Evolutionary conservation across 2,329 filamentous ascomycete species (phyloP).

Genomic region (Alternaria sp.): DNA sequence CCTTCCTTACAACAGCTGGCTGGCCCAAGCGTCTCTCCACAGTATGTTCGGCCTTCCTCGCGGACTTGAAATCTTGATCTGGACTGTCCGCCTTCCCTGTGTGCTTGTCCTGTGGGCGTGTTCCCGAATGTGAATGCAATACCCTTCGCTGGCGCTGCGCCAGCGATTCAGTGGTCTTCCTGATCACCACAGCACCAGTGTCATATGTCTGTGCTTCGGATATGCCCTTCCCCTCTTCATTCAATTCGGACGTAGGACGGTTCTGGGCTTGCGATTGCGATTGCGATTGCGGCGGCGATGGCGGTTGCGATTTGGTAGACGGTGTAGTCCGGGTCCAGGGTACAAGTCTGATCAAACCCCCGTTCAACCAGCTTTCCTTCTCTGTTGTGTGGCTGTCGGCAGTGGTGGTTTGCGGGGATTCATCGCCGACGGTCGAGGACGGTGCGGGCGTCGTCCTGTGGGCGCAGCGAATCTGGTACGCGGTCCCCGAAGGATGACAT

Average conservation of each 20-base stretch:
- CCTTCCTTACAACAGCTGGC: neutral
- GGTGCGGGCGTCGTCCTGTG: conserved; percentile 24
- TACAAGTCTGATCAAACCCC: neutral
- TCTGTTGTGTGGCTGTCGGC: neutral
- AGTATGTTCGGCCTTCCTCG: neutral
- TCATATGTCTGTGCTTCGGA: neutral
- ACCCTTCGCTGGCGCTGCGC: neutral
- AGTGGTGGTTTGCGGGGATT: conserved; percentile 7
- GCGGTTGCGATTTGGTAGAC: neutral
- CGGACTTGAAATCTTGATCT: neutral
- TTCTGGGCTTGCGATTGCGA: neutral
- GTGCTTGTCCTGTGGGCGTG: neutral
- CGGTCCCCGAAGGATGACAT: conserved; percentile 51
- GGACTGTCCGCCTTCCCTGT: neutral
- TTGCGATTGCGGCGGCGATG: neutral
- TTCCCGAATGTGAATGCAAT: neutral
- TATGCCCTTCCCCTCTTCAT: neutral
- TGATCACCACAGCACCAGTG: neutral
- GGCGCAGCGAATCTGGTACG: conserved; percentile 42
- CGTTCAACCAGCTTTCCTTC: conserved; percentile 9
- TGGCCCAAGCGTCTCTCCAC: neutral
- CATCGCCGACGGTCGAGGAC: conserved; percentile 16
- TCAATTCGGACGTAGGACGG: neutral
- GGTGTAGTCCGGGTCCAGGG: neutral
- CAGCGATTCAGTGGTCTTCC: neutral